Conservation (phyloP, 441 rosid species). For the Mallotus japonicus region DNA sequence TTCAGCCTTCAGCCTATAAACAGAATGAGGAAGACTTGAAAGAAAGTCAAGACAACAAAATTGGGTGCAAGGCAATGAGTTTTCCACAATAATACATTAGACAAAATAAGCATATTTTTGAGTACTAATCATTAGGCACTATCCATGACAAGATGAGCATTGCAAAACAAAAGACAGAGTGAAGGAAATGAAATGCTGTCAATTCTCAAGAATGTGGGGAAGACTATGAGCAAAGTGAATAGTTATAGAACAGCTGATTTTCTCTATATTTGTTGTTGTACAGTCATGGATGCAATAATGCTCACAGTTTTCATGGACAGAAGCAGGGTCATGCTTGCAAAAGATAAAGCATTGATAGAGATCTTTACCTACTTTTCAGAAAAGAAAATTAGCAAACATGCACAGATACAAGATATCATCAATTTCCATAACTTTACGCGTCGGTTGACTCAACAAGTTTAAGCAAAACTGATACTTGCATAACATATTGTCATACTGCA, state of each 20-base stretch:
- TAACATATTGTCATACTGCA: too few relatives aligned
- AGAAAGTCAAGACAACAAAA: too few relatives aligned
- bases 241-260: neutral
- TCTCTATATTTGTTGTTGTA: too few relatives aligned
- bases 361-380: neutral
- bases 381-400: neutral
- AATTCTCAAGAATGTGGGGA: neutral
- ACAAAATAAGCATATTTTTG: too few relatives aligned
- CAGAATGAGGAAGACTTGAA: too few relatives aligned
- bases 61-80: too few relatives aligned
- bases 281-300: neutral
- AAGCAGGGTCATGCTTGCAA: constrained; percentile 4
- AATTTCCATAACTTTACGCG: neutral
- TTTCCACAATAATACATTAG: too few relatives aligned
- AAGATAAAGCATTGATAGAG: neutral
- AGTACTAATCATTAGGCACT: too few relatives aligned
- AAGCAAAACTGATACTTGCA: neutral
- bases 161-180: too few relatives aligned
- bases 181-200: neutral
- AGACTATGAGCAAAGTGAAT: neutral
- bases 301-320: neutral
- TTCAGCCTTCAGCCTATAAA: too few relatives aligned
- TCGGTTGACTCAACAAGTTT: neutral
- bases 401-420: neutral
- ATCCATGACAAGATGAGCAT: too few relatives aligned